These are phyloP conservation scores for Eucalyptus globulus DNA, from an alignment of 345 rosid species.

Conservation along the genomic window DNA sequence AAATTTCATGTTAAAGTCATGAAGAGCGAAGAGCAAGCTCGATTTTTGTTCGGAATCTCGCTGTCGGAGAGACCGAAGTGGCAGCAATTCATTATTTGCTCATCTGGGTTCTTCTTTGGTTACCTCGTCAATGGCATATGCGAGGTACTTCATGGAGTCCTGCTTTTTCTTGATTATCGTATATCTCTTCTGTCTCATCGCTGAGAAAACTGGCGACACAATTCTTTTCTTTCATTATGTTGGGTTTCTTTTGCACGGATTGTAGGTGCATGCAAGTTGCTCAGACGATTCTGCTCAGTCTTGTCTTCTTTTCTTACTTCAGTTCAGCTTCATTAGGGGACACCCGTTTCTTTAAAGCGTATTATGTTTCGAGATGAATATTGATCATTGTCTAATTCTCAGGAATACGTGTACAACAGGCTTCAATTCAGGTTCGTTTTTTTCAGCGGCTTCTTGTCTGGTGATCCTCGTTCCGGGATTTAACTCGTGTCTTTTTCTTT, in stretches of 20 bases:
- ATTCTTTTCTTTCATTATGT: neutral
- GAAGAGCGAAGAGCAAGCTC: slow-evolving; percentile 54
- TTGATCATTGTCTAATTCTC: neutral
- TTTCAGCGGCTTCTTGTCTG: neutral
- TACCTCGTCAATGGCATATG: slow-evolving; percentile 92
- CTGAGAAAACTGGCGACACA: neutral
- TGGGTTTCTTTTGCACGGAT: neutral
- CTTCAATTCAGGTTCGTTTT: slow-evolving; percentile 67
- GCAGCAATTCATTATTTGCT: slow-evolving; percentile 81
- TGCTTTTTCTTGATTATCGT: neutral
- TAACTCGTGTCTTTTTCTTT: neutral
- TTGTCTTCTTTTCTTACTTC: neutral
- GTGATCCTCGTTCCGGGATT: neutral
- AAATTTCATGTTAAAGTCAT: slow-evolving; percentile 1
- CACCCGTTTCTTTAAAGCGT: neutral
- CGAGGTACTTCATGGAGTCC: slow-evolving; percentile 38
- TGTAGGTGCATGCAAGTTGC: neutral
- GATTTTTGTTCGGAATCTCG: slow-evolving; percentile 58
- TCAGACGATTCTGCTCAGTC: neutral
- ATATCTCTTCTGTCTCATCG: neutral
- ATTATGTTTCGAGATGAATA: neutral
- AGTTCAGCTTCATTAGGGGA: neutral
- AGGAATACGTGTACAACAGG: slow-evolving; percentile 94
- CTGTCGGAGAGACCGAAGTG: slow-evolving; percentile 60
- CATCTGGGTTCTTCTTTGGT: slow-evolving; percentile 95